These are phyloP conservation scores for Mucor velutinosus DNA, from an alignment of 371 early-diverging fungal genomes.

Conservation along the genomic window DNA sequence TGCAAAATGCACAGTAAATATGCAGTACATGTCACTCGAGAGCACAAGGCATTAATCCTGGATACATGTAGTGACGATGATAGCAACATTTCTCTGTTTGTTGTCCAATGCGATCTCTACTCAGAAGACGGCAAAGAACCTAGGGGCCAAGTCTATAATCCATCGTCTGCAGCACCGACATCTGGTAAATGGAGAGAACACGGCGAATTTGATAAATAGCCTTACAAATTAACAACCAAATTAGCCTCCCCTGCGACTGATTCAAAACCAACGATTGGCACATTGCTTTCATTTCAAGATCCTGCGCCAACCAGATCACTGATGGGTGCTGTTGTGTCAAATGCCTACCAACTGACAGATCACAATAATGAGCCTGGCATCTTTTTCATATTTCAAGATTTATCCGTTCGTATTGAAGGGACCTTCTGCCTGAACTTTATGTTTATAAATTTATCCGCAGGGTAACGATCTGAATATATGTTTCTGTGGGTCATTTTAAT, in stretches of 20 bases:
- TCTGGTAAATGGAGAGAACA: not conserved
- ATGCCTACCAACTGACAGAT: slow-evolving; percentile 51
- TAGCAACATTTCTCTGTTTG: slow-evolving; percentile 23
- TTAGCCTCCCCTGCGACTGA: not conserved
- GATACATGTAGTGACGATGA: slow-evolving; percentile 14
- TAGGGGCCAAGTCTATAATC: slow-evolving; percentile 32
- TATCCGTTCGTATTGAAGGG: slow-evolving; percentile 51
- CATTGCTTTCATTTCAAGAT: slow-evolving; percentile 22
- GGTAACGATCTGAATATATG: slow-evolving; percentile 12
- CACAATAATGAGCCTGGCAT: slow-evolving; percentile 53
- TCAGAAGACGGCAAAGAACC: slow-evolving; percentile 30
- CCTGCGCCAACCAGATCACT: slow-evolving; percentile 52
- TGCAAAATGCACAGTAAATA: slow-evolving; percentile 30
- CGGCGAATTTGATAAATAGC: not conserved
- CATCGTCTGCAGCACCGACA: slow-evolving; percentile 19
- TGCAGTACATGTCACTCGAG: not conserved
- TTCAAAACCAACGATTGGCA: slow-evolving; percentile 13
- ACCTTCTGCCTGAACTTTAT: slow-evolving; percentile 48
- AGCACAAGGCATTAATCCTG: not conserved
- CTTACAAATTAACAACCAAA: not conserved
- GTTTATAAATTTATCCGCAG: slow-evolving; percentile 36
- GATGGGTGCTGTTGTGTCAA: slow-evolving; percentile 60
- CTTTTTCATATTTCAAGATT: slow-evolving; percentile 66
- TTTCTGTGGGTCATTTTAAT: not conserved
- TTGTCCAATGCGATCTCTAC: slow-evolving; percentile 31